Percentiles rank a stretch among this genome's conserved stretches.
Evolutionary conservation across 176 grass and related monocot species (phyloP).

Genomic region (Ampelocalamus luodianensis): DNA sequence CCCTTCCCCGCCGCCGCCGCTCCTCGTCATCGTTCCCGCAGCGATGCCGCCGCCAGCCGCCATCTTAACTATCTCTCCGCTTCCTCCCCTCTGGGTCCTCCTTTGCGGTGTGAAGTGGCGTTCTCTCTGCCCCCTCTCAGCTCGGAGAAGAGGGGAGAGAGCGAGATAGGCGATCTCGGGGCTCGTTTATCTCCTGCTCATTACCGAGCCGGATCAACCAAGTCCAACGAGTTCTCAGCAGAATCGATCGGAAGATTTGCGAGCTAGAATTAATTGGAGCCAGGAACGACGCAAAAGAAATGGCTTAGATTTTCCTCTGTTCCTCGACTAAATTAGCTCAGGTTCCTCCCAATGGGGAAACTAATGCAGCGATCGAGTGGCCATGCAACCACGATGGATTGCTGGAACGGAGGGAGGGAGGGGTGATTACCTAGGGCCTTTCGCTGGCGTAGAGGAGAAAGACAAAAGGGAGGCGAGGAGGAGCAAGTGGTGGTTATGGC

Average conservation of each 20-base stretch:
- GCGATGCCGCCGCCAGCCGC: not conserved
- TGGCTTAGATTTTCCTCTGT: no score
- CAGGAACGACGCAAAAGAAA: not conserved
- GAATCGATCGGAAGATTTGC: not conserved
- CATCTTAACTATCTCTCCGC: not conserved
- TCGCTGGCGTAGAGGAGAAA: conserved; percentile 32
- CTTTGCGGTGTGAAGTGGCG: not conserved
- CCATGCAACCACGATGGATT: conserved; percentile 29
- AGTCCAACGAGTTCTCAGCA: not conserved
- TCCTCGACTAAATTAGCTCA: not conserved
- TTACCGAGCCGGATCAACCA: not conserved
- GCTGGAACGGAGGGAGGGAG: not conserved
- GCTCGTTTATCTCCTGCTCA: conserved; percentile 9
- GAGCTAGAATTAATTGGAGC: conserved; percentile 2
- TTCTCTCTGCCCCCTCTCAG: conserved; percentile 49
- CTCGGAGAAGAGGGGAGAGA: conserved; percentile 39
- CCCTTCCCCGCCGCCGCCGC: not conserved
- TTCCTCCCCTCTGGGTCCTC: not conserved
- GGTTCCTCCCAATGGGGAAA: conserved; percentile 1
- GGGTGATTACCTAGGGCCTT: conserved; percentile 19
- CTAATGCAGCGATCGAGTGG: not conserved
- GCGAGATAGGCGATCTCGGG: conserved; percentile 21
- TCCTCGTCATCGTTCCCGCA: conserved; percentile 34
- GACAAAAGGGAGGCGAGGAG: not conserved
- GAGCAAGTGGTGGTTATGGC: conserved; percentile 42